Base-by-base conservation (phyloP, 768 basidiomycete species). In the Amanita pallidorosea region DNA sequence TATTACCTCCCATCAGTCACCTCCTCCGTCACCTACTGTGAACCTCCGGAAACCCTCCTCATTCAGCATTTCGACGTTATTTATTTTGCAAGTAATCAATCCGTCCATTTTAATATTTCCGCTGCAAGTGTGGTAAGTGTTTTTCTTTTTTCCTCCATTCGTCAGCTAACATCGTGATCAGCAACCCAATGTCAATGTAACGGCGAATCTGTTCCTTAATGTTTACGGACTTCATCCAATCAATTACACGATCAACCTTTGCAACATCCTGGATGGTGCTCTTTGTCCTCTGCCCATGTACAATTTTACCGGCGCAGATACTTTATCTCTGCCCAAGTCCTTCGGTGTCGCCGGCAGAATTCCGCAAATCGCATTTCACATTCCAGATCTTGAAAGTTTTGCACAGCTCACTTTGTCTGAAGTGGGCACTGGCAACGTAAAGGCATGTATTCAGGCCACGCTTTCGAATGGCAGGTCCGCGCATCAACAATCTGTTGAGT, bases 361-460 rank as follows among this genome's bases (percentile, higher is more conserved):
- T n/a, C 92, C 93, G 0, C 64, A 65, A 18, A 88, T 95, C 47
- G 91, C 88, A 0, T 99, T 82, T 64, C 68, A 72, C 37, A 85
- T 99, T 34, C 95, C 95, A 4, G 88, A 99, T 65, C 73, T 97
- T 5, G 92, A 97, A 63, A 92, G 88, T 15, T 92, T 79, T 59
- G 92, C 82, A 0, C 86, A 91, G 58, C 68, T 97, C 49, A 76
- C 81, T 5, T 73, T 95, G 36, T 77, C 70, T 2, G 80, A 88
- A 54, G 75, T 80, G 29, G 68, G 70, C 45, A 87, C 88, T 5
- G 83, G 85, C 44, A 63, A 79, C 7, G 72, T 88, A 54, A 88
- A 84, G 48, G 90, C 92, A 0, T 99, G 95, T 59, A 76, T 99
- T 7, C 91, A 94, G 64, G 80, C 92, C 15, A 94, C 92, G 2